Evolutionary conservation across 768 basidiomycete genomes (phyloP).

Genomic region (Leccinum subgranulosum): DNA sequence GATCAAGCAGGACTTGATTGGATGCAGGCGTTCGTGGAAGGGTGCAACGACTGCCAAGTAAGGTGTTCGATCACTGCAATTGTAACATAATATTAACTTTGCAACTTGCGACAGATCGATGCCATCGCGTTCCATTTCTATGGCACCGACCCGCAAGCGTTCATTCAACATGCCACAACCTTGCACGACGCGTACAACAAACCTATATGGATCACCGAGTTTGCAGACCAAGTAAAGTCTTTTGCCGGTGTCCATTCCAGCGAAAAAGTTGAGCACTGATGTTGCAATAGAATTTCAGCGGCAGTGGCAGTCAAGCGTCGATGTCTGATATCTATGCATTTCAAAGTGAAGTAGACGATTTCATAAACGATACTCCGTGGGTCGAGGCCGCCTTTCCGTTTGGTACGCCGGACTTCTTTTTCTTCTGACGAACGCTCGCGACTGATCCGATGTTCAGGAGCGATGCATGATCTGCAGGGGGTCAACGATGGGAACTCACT

Average conservation of each 20-base stretch:
- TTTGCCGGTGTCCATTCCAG: not conserved
- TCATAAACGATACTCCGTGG: constrained; percentile 41
- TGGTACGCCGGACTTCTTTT: constrained; percentile 40
- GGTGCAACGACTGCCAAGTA: constrained; percentile 54
- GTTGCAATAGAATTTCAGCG: constrained; percentile 49
- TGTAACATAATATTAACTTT: not conserved
- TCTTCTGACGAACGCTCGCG: not conserved
- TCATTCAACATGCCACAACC: constrained; percentile 51
- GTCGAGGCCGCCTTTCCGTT: constrained; percentile 53
- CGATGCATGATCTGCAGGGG: constrained; percentile 51
- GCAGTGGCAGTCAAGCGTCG: constrained; percentile 38
- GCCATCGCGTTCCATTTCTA: constrained; percentile 73
- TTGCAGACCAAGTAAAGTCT: constrained; percentile 59
- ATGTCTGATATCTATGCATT: constrained; percentile 44
- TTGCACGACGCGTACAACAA: constrained; percentile 46
- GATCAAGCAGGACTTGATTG: constrained; percentile 61
- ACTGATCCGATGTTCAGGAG: constrained; percentile 34
- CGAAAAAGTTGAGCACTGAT: not conserved
- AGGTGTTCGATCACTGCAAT: constrained; percentile 18
- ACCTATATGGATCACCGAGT: constrained; percentile 65
- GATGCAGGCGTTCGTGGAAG: constrained; percentile 56
- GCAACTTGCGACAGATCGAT: constrained; percentile 44
- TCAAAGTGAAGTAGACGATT: constrained; percentile 42
- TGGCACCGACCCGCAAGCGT: constrained; percentile 44
- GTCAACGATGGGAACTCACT: constrained; percentile 58